phyloP scores from a whole-genome alignment of 208 protist genomes.

The Crithidia bombi region DNA sequence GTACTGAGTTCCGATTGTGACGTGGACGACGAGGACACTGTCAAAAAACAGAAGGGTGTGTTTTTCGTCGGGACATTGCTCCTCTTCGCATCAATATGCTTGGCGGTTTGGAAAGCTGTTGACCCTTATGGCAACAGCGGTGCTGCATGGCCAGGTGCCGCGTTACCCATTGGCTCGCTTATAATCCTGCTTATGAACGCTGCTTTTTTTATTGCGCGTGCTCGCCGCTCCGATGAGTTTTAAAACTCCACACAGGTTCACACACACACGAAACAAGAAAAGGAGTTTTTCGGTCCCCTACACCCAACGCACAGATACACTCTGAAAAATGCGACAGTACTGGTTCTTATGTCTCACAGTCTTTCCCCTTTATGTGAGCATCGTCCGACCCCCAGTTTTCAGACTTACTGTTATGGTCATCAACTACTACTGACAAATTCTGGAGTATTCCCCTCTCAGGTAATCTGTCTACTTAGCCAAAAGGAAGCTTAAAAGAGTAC shows the following conservation, averaged over 20 bases:
- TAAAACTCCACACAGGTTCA: too few species aligned
- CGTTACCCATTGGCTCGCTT: conserved; percentile 50
- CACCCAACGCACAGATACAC: too few species aligned
- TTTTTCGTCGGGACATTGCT: conserved; percentile 67
- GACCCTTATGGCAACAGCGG: conserved; percentile 47
- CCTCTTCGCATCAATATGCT: conserved; percentile 50
- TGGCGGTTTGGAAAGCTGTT: conserved; percentile 59
- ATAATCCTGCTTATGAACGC: conserved; percentile 51
- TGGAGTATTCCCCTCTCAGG: too few species aligned
- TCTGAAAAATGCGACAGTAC: too few species aligned
- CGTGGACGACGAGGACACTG: conserved; percentile 39
- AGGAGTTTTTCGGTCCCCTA: neutral
- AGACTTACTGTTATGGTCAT: too few species aligned
- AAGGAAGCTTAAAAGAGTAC: too few species aligned
- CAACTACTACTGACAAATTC: too few species aligned
- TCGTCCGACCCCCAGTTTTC: too few species aligned
- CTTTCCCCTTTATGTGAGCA: too few species aligned
- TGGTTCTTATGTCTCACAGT: too few species aligned
- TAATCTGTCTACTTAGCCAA: too few species aligned
- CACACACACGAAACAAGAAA: neutral
- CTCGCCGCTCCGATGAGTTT: conserved; percentile 12
- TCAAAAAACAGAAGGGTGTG: conserved; percentile 45
- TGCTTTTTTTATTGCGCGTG: conserved; percentile 22
- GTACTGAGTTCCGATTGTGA: conserved; percentile 30
- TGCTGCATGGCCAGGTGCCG: conserved; percentile 49